phyloP scores from a whole-genome alignment of 306 rosid genomes.

The Boehmeria nivea region DNA sequence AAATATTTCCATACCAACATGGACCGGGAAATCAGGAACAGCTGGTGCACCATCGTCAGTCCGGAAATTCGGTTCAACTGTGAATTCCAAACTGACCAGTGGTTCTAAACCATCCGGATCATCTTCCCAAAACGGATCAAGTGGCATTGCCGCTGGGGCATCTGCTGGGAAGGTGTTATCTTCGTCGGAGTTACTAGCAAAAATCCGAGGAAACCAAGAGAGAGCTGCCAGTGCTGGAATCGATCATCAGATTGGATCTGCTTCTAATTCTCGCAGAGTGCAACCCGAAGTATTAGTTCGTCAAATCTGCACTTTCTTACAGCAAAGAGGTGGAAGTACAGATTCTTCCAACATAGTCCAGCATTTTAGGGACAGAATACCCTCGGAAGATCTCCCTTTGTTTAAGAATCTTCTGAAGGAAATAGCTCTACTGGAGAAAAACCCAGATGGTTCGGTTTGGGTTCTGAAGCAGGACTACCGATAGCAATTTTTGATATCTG shows the following conservation, averaged over 20 bases:
- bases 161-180: conserved; percentile 80
- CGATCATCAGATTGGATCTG: conserved; percentile 42
- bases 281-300: conserved; percentile 87
- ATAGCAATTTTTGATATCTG: conserved; percentile 1
- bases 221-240: conserved; percentile 65
- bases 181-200: conserved; percentile 68
- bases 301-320: conserved; percentile 71
- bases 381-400: conserved; percentile 69
- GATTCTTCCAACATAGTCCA: conserved; percentile 67
- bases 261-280: conserved; percentile 31
- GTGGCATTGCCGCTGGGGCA: conserved; percentile 65
- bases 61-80: conserved; percentile 75
- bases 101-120: conserved; percentile 39
- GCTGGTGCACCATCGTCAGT: conserved; percentile 88
- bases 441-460: conserved; percentile 63
- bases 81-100: conserved; percentile 49
- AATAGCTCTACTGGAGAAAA: conserved; percentile 69
- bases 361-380: conserved; percentile 77
- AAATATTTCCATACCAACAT: conserved; percentile 74
- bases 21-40: conserved; percentile 94
- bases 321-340: conserved; percentile 68
- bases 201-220: conserved; percentile 68
- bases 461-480: conserved; percentile 67
- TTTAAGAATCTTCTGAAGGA: conserved; percentile 92
- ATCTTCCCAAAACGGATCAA: conserved; percentile 35